These are phyloP conservation scores for Psilocybe tampanensis DNA, from an alignment of 768 basidiomycete species.

Conservation along the genomic window DNA sequence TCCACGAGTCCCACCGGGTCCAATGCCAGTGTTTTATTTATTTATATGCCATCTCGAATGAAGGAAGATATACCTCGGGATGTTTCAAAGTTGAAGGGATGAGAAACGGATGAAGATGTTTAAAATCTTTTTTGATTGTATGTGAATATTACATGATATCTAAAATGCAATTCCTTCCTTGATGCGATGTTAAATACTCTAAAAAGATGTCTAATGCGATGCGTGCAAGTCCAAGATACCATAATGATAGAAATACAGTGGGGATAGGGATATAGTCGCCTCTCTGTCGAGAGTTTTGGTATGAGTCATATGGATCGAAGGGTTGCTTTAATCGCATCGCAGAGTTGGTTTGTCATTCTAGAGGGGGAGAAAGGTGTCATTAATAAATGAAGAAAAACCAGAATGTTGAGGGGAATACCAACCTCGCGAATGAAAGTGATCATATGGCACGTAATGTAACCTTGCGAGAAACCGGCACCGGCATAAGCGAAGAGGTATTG, in stretches of 20 bases:
- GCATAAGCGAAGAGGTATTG: constrained; percentile 84
- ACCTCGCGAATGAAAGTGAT: constrained; percentile 72
- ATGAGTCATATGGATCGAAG: neutral
- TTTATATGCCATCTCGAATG: neutral
- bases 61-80: neutral
- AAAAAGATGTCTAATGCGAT: constrained; percentile 13
- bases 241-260: constrained; percentile 23
- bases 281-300: neutral
- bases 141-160: constrained; percentile 17
- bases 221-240: constrained; percentile 13
- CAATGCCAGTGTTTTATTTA: neutral
- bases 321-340: constrained; percentile 44
- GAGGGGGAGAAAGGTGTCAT: neutral
- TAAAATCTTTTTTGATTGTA: constrained; percentile 2
- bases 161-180: constrained; percentile 18
- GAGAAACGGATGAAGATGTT: neutral
- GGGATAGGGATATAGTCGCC: constrained; percentile 10
- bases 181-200: constrained; percentile 19
- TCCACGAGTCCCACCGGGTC: neutral
- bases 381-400: neutral
- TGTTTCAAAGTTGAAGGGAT: neutral
- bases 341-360: constrained; percentile 52
- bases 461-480: constrained; percentile 77
- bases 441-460: constrained; percentile 85
- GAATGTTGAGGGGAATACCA: constrained; percentile 23